Evolutionary conservation across 208 protist genomes (phyloP).

Genomic region (Leishmania tropica): DNA sequence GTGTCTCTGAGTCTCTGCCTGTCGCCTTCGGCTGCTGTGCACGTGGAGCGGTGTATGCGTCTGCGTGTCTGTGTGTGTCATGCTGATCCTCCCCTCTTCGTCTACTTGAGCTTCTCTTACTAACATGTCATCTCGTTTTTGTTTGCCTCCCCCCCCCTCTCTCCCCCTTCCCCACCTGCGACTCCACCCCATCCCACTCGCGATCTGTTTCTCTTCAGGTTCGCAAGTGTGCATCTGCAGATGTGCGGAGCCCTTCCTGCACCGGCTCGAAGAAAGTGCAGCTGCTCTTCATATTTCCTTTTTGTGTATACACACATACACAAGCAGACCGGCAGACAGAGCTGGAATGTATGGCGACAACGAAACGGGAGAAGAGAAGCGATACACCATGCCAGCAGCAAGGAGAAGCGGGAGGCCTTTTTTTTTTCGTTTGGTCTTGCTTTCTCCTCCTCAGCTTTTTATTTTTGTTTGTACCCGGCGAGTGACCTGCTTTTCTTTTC

Average conservation of each 20-base stretch:
- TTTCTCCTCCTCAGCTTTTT: conserved; percentile 9
- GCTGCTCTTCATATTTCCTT: neutral
- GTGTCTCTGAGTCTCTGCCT: neutral
- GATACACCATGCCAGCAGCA: neutral
- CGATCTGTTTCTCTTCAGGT: neutral
- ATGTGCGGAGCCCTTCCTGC: neutral
- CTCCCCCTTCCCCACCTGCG: neutral
- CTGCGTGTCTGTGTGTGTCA: neutral
- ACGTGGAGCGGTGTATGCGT: neutral
- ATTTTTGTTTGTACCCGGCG: neutral
- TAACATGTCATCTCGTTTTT: neutral
- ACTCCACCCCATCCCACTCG: neutral
- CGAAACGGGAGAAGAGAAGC: neutral
- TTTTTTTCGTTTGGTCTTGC: conserved; percentile 14
- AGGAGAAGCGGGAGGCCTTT: neutral
- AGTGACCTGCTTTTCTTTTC: neutral
- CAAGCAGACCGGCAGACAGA: neutral
- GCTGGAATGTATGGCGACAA: neutral
- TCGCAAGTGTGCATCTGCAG: neutral
- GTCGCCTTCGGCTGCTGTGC: neutral
- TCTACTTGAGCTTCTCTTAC: neutral
- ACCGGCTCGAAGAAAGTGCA: neutral
- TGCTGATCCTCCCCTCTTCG: neutral
- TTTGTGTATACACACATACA: neutral
- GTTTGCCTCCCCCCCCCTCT: neutral